Conservation (phyloP, 345 rosid genomes). For the Citrus glauca region DNA sequence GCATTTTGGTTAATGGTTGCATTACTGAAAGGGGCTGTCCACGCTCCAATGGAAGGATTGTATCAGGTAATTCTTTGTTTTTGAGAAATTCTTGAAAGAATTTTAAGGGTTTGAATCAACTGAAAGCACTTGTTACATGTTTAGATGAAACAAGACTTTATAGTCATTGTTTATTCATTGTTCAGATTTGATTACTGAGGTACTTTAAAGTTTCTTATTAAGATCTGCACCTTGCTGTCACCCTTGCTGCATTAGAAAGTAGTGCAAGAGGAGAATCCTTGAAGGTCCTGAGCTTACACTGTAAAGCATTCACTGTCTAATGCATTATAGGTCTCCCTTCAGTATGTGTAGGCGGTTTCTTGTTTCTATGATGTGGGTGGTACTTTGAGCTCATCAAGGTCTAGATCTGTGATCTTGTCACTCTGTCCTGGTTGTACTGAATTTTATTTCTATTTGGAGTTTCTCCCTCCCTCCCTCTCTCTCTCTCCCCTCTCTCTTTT, state of each 20-base stretch:
- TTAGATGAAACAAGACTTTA: background rate
- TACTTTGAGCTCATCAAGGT: background rate
- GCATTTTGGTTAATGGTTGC: constrained; percentile 98
- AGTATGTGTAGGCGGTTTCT: background rate
- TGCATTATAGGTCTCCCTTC: background rate
- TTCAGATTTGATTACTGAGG: background rate
- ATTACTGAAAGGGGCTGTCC: constrained; percentile 92
- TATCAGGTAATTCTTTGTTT: constrained; percentile 57
- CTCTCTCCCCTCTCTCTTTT: too few relatives aligned
- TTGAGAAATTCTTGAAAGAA: background rate
- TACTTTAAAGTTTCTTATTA: background rate
- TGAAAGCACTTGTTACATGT: background rate
- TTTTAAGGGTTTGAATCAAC: background rate
- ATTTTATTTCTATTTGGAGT: background rate
- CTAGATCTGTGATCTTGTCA: background rate
- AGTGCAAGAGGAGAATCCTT: background rate
- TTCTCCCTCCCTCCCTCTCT: too few relatives aligned
- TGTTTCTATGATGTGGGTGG: background rate
- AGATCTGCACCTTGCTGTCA: background rate
- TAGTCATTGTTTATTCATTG: background rate
- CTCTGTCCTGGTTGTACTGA: background rate
- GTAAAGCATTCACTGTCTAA: background rate
- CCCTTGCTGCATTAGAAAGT: background rate
- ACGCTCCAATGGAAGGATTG: constrained; percentile 97
- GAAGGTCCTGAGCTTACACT: background rate